Base-by-base conservation (phyloP, 2,329 filamentous ascomycete genomes). In the Fusarium subglutinans region DNA sequence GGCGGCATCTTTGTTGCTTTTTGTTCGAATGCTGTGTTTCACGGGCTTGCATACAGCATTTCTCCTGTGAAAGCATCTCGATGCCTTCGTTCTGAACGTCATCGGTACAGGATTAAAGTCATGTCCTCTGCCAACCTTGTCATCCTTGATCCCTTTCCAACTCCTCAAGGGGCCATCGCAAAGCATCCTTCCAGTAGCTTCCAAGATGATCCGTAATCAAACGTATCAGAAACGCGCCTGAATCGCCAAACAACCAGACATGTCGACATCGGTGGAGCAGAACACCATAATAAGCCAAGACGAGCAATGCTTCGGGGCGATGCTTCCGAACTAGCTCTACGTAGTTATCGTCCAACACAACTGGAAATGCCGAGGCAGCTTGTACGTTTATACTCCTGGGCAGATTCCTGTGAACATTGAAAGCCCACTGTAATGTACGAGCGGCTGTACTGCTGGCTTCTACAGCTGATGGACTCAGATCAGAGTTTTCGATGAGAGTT, bases 201-300 rank as follows among this genome's bases (percentile, higher is more conserved):
- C 82, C 81, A 5, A 83, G 67, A 53, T 82, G 77, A 22, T 76
- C 74, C 11, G 81, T 76, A 20, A 83, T 78, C 4, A 81, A 77
- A 5, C 76, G 73, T 37, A 83, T 76, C 43, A 84, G 51, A 48
- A 76, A 77, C 0, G 77, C 76, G 3, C 82, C 82, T 6, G 79
- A 78, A 56, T 78, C 76, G 10, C 78, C 82, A 71, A 85, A 80
- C 33, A 84, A 78, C 85, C 86, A 87, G 41, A 80, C 76, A 9
- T 76, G 67, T 14, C 82, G 78, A 45, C 81, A 83, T 20, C 80
- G 80, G 67, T 87, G 84, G n/a, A 88, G 78, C 47, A 88, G 73
- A 8, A 87, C 82, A 17, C 86, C 86, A 66, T 87, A 88, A 72
- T 88, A 83, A 11, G 85, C 86, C 28, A 89, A 77, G 12, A 88